phyloP scores from a whole-genome alignment of 768 basidiomycete genomes.

The Boletus rufocinnamomeus region DNA sequence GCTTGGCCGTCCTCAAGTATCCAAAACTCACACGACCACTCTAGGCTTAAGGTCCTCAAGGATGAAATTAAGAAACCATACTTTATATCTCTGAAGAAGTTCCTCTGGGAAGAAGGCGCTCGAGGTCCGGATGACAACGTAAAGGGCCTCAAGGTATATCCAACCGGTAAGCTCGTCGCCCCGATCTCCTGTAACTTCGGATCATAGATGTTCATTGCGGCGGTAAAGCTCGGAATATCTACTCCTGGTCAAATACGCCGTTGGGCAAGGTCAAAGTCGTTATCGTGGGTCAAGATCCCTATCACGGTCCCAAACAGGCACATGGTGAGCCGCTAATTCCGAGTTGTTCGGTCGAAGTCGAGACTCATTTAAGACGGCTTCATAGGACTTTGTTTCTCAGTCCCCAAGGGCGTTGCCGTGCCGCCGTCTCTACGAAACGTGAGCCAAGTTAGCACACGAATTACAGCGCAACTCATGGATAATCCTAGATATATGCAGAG shows the following conservation, averaged over 20 bases:
- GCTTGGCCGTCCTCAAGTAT: neutral
- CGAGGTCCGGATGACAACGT: slow-evolving; percentile 49
- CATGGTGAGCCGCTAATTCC: slow-evolving; percentile 56
- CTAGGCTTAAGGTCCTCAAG: slow-evolving; percentile 72
- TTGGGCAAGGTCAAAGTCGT: slow-evolving; percentile 84
- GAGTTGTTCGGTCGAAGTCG: slow-evolving; percentile 6
- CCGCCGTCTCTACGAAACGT: slow-evolving; percentile 88
- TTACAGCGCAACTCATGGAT: slow-evolving; percentile 13
- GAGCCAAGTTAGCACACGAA: slow-evolving; percentile 27
- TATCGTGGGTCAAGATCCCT: slow-evolving; percentile 90
- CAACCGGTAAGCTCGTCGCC: slow-evolving; percentile 53
- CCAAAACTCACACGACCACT: slow-evolving; percentile 11
- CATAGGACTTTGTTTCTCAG: slow-evolving; percentile 85
- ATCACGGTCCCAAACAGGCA: slow-evolving; percentile 78
- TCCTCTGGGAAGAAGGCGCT: slow-evolving; percentile 67
- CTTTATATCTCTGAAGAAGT: slow-evolving; percentile 70
- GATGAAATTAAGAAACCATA: slow-evolving; percentile 78
- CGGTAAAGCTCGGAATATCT: slow-evolving; percentile 72
- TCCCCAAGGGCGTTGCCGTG: slow-evolving; percentile 69
- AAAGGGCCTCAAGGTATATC: slow-evolving; percentile 64
- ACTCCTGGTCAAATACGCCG: slow-evolving; percentile 90
- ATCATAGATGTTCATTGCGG: slow-evolving; percentile 18
- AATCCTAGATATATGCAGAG: slow-evolving; percentile 79
- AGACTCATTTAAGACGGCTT: slow-evolving; percentile 8
- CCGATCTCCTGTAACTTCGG: slow-evolving; percentile 30